Evolutionary conservation across 2,329 filamentous ascomycete genomes (phyloP).

Genomic region (Penicillium sp.): DNA sequence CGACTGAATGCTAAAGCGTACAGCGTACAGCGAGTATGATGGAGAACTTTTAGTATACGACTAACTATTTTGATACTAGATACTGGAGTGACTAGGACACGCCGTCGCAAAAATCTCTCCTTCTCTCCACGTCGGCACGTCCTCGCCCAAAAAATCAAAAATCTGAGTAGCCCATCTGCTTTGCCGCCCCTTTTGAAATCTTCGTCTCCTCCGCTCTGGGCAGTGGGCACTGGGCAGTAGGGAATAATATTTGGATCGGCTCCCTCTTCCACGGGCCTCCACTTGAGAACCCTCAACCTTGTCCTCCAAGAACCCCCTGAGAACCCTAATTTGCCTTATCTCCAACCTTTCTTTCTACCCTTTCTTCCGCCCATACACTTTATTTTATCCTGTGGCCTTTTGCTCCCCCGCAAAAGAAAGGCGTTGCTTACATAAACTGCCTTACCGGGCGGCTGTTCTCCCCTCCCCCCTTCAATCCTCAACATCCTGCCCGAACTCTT

Average conservation of each 20-base stretch:
- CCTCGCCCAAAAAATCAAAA: background rate
- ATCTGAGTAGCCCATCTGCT: slow-evolving; percentile 7
- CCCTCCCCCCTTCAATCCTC: slow-evolving; percentile 3
- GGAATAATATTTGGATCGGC: background rate
- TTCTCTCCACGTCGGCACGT: background rate
- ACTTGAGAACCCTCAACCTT: background rate
- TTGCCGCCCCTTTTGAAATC: slow-evolving; percentile 25
- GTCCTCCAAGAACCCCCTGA: background rate
- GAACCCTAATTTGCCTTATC: background rate
- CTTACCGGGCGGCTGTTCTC: slow-evolving; percentile 13
- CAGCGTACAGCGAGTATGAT: too few species aligned
- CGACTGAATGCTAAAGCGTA: background rate
- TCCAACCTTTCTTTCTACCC: background rate
- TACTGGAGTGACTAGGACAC: background rate
- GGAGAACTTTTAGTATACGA: too few species aligned
- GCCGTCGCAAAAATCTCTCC: background rate
- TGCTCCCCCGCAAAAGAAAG: slow-evolving; percentile 18
- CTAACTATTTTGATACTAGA: background rate
- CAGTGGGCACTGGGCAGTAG: background rate
- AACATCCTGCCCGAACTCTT: slow-evolving; percentile 2
- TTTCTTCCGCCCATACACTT: background rate
- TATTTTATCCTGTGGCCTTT: background rate
- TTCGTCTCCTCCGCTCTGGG: background rate
- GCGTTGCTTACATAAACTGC: slow-evolving; percentile 20
- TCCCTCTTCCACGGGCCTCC: background rate